phyloP scores from a whole-genome alignment of 2,329 filamentous ascomycete genomes.

The Pochonia chlamydosporia region DNA sequence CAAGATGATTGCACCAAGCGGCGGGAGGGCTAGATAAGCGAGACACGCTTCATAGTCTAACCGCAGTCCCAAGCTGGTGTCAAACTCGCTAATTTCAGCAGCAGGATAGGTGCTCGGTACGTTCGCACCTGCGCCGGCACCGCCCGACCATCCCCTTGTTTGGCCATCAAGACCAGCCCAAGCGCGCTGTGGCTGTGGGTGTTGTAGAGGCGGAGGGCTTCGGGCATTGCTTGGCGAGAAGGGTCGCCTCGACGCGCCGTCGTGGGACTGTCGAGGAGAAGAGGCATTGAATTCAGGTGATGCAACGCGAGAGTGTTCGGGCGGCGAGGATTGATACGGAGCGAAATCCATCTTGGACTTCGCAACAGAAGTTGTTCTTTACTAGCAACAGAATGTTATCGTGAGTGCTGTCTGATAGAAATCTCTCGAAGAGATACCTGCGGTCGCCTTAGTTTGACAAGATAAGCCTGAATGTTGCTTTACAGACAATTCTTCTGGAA shows the following conservation, averaged over 20 bases:
- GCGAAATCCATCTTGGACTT: conserved; percentile 75
- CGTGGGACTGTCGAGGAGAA: conserved; percentile 50
- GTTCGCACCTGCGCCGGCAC: conserved; percentile 14
- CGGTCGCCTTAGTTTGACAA: no score
- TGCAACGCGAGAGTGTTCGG: conserved; percentile 74
- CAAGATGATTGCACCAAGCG: conserved; percentile 77
- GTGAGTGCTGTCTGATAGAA: no score
- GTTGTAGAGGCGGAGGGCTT: conserved; percentile 36
- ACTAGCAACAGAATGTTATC: not conserved
- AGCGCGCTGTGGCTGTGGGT: conserved; percentile 51
- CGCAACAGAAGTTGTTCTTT: not conserved
- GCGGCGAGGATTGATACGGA: conserved; percentile 89
- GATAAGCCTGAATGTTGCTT: no score
- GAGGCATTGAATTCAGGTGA: conserved; percentile 50
- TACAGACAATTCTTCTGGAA: no score
- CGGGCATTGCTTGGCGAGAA: conserved; percentile 44
- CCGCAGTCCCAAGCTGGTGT: conserved; percentile 80
- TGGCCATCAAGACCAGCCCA: conserved; percentile 40
- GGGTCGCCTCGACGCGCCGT: conserved; percentile 47
- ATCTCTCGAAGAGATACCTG: no score
- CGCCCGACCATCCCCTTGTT: conserved; percentile 17
- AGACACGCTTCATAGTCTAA: conserved; percentile 87
- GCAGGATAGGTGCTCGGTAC: conserved; percentile 33
- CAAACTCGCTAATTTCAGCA: conserved; percentile 69
- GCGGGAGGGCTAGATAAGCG: conserved; percentile 81